Percentiles rank a stretch among this genome's conserved stretches.
These are phyloP conservation scores for Solanum pinnatisectum DNA, from an alignment of 257 asterid species.

Conservation along the genomic window DNA sequence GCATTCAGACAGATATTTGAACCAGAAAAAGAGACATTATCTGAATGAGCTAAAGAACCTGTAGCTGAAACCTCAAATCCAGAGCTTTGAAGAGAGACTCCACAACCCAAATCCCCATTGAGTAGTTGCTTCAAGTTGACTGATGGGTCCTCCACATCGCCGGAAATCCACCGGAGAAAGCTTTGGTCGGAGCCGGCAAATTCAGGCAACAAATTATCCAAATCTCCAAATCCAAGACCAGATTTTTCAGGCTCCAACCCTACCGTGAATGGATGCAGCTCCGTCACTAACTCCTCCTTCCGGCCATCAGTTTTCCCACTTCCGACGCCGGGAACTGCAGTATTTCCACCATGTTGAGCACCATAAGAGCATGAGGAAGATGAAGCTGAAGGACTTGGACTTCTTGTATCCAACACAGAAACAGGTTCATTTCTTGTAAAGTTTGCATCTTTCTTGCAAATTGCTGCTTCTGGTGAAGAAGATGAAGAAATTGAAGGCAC, in stretches of 20 bases:
- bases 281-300: neutral
- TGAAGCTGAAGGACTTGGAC: constrained; percentile 53
- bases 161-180: constrained; percentile 27
- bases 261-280: neutral
- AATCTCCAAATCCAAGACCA: constrained; percentile 36
- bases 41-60: constrained; percentile 8
- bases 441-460: neutral
- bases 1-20: neutral
- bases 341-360: neutral
- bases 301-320: neutral
- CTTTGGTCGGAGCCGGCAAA: constrained; percentile 25
- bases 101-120: constrained; percentile 14
- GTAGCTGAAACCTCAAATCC: constrained; percentile 10
- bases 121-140: constrained; percentile 17
- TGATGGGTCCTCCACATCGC: constrained; percentile 21
- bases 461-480: constrained; percentile 5
- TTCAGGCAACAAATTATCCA: constrained; percentile 35
- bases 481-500: constrained; percentile 15
- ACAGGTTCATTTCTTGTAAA: constrained; percentile 35
- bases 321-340: neutral
- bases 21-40: neutral
- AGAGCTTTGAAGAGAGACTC: constrained; percentile 1
- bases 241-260: constrained; percentile 11
- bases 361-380: constrained; percentile 22
- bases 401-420: constrained; percentile 42